Percentiles rank a stretch among this genome's conserved stretches.
Evolutionary conservation across 2,329 filamentous ascomycete genomes (phyloP).

Genomic region (Colletotrichum salicis): DNA sequence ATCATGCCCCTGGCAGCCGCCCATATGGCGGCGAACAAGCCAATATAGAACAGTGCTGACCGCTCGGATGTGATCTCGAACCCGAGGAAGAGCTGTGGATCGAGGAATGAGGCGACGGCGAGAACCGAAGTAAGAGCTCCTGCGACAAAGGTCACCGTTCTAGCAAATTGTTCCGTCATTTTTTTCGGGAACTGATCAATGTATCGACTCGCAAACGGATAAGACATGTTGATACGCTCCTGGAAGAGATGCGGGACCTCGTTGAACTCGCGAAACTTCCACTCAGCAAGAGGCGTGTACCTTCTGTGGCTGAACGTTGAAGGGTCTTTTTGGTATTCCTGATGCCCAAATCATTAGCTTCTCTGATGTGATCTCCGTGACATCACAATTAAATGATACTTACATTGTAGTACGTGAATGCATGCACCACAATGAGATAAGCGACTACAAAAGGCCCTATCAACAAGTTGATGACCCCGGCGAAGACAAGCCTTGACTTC

Average conservation of each 20-base stretch:
- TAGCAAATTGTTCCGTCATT: constrained; percentile 86
- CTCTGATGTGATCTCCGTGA: neutral
- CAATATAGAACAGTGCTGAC: constrained; percentile 91
- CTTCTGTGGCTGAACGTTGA: constrained; percentile 86
- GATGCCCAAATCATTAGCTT: neutral
- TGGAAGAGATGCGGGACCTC: constrained; percentile 93
- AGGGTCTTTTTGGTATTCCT: constrained; percentile 96
- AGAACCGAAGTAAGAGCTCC: constrained; percentile 89
- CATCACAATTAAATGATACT: constrained; percentile 40
- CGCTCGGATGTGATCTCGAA: constrained; percentile 92
- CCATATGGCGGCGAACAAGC: constrained; percentile 84
- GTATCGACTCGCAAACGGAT: constrained; percentile 91
- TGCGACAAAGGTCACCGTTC: constrained; percentile 87
- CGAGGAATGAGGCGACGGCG: constrained; percentile 83
- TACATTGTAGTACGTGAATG: constrained; percentile 94
- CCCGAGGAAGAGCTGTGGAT: constrained; percentile 88
- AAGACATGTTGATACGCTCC: constrained; percentile 91
- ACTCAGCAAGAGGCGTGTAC: constrained; percentile 93
- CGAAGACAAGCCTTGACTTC: constrained; percentile 80
- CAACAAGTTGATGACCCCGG: constrained; percentile 86
- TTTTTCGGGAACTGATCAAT: constrained; percentile 96
- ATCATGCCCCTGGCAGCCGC: constrained; percentile 84
- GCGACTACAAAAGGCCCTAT: constrained; percentile 88
- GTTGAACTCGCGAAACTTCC: constrained; percentile 99
- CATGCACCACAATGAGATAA: constrained; percentile 88